These are phyloP conservation scores for Magnusiomyces suaveolens DNA, from an alignment of 1,139 yeast species.

Conservation along the genomic window DNA sequence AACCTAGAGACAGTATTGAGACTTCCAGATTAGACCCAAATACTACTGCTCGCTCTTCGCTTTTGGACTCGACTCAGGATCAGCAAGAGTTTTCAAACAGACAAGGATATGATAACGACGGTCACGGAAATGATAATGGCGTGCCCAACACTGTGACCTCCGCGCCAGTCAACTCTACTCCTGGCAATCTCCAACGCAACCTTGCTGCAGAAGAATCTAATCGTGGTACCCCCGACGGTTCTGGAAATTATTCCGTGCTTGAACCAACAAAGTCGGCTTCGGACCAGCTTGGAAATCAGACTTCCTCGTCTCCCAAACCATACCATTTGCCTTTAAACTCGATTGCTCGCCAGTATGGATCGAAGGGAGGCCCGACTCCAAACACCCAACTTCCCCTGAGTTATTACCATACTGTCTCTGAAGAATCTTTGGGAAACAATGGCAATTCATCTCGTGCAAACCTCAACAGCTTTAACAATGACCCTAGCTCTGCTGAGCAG, in stretches of 20 bases:
- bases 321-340: background rate
- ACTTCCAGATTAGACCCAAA: background rate
- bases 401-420: too few species aligned
- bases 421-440: background rate
- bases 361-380: too few species aligned
- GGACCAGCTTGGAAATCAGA: too few species aligned
- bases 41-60: background rate
- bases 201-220: background rate
- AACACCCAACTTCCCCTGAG: too few species aligned
- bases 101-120: conserved; percentile 1
- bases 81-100: background rate
- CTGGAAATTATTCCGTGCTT: too few species aligned
- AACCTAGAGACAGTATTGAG: background rate
- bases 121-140: conserved; percentile 3
- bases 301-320: background rate
- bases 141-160: too few species aligned
- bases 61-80: background rate
- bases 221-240: background rate
- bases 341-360: background rate
- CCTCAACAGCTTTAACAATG: background rate
- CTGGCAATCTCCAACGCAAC: too few species aligned
- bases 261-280: too few species aligned
- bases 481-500: background rate
- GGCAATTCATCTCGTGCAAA: conserved; percentile 6
- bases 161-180: too few species aligned